phyloP scores from a whole-genome alignment of 352 stramenopile species.

The Phytophthora pseudosyringae region DNA sequence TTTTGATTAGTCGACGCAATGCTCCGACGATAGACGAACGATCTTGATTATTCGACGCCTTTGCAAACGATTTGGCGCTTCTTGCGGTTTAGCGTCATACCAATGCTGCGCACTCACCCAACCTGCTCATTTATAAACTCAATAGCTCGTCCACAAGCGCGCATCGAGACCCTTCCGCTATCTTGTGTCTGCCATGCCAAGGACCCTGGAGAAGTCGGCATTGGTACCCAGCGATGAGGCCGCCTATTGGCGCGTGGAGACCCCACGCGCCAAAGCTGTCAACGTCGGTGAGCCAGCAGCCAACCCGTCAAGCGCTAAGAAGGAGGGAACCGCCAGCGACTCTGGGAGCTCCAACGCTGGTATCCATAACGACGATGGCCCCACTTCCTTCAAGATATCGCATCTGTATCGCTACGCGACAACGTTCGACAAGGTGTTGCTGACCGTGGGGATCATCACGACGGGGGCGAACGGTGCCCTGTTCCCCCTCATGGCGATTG shows the following conservation, averaged over 20 bases:
- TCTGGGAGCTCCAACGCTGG: slow-evolving; percentile 13
- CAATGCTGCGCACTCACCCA: neutral
- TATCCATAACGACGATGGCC: slow-evolving; percentile 13
- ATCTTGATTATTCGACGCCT: neutral
- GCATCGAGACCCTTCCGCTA: no score
- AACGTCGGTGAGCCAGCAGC: slow-evolving; percentile 6
- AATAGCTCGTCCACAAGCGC: neutral
- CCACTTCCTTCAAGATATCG: slow-evolving; percentile 38
- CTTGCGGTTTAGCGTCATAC: neutral
- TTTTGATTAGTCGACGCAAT: neutral
- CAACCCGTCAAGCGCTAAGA: slow-evolving; percentile 1
- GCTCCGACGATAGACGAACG: neutral
- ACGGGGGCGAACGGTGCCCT: slow-evolving; percentile 42
- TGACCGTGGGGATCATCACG: slow-evolving; percentile 35
- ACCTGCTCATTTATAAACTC: neutral
- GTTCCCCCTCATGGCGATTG: slow-evolving; percentile 54
- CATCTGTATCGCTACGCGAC: slow-evolving; percentile 51
- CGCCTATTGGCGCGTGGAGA: slow-evolving; percentile 13
- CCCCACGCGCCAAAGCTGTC: slow-evolving; percentile 9
- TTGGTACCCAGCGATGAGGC: slow-evolving; percentile 10
- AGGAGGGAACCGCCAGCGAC: slow-evolving; percentile 26
- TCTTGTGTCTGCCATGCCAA: no score
- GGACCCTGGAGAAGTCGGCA: slow-evolving; percentile 10
- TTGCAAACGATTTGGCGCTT: neutral
- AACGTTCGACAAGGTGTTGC: slow-evolving; percentile 36